Evolutionary conservation across 345 rosid genomes (phyloP).

Genomic region (Passiflora organensis): DNA sequence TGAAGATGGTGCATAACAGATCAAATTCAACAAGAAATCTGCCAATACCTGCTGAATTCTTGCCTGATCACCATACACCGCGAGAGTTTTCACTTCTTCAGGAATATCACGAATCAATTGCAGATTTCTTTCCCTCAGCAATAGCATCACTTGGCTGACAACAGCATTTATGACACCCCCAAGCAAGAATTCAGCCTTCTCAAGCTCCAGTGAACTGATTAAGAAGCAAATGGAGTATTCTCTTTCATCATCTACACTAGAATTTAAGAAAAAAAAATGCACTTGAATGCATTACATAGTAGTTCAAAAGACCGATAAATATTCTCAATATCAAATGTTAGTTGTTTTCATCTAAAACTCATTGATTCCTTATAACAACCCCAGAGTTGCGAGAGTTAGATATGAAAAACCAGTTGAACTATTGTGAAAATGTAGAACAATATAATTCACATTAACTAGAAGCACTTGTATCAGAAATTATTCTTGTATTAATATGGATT

Average conservation of each 20-base stretch:
- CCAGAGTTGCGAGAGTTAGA: no score
- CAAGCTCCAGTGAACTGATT: conserved; percentile 70
- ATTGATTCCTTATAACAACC: background rate
- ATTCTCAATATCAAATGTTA: background rate
- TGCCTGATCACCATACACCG: conserved; percentile 82
- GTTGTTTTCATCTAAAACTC: background rate
- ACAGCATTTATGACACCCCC: conserved; percentile 89
- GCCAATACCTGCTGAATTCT: conserved; percentile 92
- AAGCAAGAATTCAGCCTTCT: conserved; percentile 64
- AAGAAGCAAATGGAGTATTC: conserved; percentile 20
- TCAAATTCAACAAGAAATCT: conserved; percentile 81
- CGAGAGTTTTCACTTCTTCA: conserved; percentile 70
- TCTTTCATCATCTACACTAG: conserved; percentile 17
- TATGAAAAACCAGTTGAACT: no score
- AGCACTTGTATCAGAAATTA: background rate
- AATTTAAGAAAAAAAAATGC: conserved; percentile 1
- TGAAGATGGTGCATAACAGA: conserved; percentile 59
- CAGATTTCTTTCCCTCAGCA: conserved; percentile 70
- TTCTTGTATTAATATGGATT: background rate
- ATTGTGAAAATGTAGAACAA: no score
- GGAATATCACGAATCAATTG: conserved; percentile 95
- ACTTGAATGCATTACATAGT: background rate
- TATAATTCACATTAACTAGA: no score
- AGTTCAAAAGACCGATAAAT: background rate
- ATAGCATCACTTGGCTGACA: conserved; percentile 87